Conservation (phyloP, 2,329 filamentous ascomycete species). For the Thyridium curvatum region DNA sequence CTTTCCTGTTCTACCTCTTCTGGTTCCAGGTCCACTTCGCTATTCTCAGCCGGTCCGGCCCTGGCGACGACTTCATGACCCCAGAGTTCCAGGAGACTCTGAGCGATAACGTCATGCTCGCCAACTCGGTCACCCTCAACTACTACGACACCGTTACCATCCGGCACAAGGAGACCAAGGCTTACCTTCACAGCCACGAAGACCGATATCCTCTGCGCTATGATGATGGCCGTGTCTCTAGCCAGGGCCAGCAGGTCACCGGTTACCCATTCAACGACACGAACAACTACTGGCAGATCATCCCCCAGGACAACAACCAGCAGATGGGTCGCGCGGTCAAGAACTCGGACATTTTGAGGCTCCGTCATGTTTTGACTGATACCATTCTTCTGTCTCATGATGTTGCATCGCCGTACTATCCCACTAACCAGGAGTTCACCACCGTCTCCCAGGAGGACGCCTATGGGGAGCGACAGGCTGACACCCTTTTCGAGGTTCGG, state of each 20-base stretch:
- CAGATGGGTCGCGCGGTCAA: conserved; percentile 59
- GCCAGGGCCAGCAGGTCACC: conserved; percentile 95
- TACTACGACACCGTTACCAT: conserved; percentile 87
- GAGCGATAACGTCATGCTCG: conserved; percentile 87
- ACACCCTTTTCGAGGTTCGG: conserved; percentile 88
- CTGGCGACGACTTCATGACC: conserved; percentile 97
- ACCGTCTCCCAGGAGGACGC: conserved; percentile 69
- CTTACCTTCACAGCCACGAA: conserved; percentile 88
- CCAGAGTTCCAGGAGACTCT: conserved; percentile 97
- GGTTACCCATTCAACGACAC: conserved; percentile 98
- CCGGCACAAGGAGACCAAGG: conserved; percentile 94
- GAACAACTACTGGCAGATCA: conserved; percentile 96
- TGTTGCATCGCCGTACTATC: conserved; percentile 91
- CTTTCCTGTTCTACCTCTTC: conserved; percentile 97
- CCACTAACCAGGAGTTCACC: conserved; percentile 98
- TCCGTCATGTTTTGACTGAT: conserved; percentile 82
- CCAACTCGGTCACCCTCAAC: conserved; percentile 77
- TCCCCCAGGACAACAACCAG: conserved; percentile 61
- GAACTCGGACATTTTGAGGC: conserved; percentile 79
- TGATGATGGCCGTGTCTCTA: conserved; percentile 94
- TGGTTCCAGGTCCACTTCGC: conserved; percentile 99
- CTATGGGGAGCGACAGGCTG: conserved; percentile 68
- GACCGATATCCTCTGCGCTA: conserved; percentile 90
- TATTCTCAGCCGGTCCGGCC: conserved; percentile 80
- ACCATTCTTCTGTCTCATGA: conserved; percentile 87